These are phyloP conservation scores for Cytidiella melzeri DNA, from an alignment of 768 basidiomycete species.

Conservation along the genomic window DNA sequence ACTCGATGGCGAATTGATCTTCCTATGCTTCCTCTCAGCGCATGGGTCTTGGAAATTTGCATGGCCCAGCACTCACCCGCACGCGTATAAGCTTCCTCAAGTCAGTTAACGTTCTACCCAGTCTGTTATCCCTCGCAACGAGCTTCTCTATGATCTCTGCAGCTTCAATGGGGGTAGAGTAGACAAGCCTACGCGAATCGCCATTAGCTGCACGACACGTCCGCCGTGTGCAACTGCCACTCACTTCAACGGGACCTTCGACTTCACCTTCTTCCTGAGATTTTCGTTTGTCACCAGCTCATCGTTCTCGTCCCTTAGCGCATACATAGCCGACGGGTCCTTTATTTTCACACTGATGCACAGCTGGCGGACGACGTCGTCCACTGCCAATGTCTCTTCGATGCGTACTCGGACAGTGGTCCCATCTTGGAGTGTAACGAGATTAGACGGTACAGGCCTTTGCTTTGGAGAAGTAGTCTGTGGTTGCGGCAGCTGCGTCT, in stretches of 20 bases:
- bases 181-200: constrained; percentile 53
- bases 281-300: constrained; percentile 87
- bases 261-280: constrained; percentile 72
- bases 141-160: constrained; percentile 72
- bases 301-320: constrained; percentile 76
- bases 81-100: constrained; percentile 75
- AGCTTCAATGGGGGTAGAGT: constrained; percentile 75
- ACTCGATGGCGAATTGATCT: constrained; percentile 77
- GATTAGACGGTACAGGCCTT: constrained; percentile 75
- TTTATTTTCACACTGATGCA: constrained; percentile 77
- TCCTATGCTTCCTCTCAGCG: constrained; percentile 48
- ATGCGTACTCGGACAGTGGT: constrained; percentile 76
- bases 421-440: constrained; percentile 72
- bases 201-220: no score
- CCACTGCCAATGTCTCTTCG: constrained; percentile 76
- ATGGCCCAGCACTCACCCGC: no score
- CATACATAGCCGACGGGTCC: constrained; percentile 65
- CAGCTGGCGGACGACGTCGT: constrained; percentile 79
- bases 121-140: constrained; percentile 46
- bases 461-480: constrained; percentile 32
- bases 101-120: constrained; percentile 67
- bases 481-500: constrained; percentile 27
- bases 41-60: no score
- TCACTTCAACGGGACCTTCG: constrained; percentile 74
- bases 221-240: no score